Percentiles rank a stretch among this genome's conserved stretches.
Evolutionary conservation across 2,329 filamentous ascomycete species (phyloP).

Genomic region (Colletotrichum theobromicola): DNA sequence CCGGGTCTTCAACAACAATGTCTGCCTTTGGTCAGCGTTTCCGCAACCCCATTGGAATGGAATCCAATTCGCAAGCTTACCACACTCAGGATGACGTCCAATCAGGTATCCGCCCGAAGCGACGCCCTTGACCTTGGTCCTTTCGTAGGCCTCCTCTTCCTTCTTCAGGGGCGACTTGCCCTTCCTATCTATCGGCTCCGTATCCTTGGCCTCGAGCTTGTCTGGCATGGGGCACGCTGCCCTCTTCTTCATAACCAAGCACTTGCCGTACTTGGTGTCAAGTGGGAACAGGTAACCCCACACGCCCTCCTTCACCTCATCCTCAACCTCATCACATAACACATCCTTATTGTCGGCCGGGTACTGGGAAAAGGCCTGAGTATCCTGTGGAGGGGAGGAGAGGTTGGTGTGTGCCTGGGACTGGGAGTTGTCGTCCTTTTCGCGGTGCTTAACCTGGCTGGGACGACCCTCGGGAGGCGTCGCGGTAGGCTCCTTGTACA

Average conservation of each 20-base stretch:
- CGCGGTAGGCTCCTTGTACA: slow-evolving; percentile 71
- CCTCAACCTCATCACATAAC: slow-evolving; percentile 81
- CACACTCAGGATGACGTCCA: slow-evolving; percentile 91
- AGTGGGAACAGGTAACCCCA: slow-evolving; percentile 95
- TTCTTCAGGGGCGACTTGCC: slow-evolving; percentile 53
- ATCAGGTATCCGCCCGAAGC: slow-evolving; percentile 87
- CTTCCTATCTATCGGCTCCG: slow-evolving; percentile 41
- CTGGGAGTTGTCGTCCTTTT: slow-evolving; percentile 54
- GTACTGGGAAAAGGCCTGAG: slow-evolving; percentile 73
- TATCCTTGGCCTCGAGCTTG: slow-evolving; percentile 41
- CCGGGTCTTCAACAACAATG: slow-evolving; percentile 75
- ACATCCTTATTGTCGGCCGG: slow-evolving; percentile 69
- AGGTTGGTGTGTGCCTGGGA: slow-evolving; percentile 39
- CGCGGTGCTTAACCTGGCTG: slow-evolving; percentile 59
- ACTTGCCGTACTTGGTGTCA: slow-evolving; percentile 72
- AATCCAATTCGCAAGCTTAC: slow-evolving; percentile 56
- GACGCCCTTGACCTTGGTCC: slow-evolving; percentile 64
- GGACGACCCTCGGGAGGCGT: slow-evolving; percentile 69
- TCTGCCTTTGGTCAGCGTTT: slow-evolving; percentile 49
- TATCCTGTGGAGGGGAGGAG: slow-evolving; percentile 69
- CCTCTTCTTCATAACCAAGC: slow-evolving; percentile 74
- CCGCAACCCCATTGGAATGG: too few relatives aligned
- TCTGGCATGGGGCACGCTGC: slow-evolving; percentile 70
- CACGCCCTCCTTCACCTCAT: slow-evolving; percentile 83
- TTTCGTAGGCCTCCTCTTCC: slow-evolving; percentile 66